phyloP scores from a whole-genome alignment of 352 stramenopile genomes.

The Thraustotheca clavata region DNA sequence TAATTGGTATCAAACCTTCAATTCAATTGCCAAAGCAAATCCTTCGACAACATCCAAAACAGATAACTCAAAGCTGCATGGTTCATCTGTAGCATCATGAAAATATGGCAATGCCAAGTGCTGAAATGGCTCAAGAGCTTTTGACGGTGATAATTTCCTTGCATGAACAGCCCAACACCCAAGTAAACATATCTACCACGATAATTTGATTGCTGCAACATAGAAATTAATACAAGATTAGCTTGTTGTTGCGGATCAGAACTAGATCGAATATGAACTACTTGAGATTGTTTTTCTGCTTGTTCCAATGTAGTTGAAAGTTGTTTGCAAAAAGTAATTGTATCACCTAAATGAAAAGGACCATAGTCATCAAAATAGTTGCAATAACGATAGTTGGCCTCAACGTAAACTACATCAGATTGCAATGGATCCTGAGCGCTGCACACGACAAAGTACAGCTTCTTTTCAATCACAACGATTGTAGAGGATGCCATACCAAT shows the following conservation, averaged over 20 bases:
- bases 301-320: slow-evolving; percentile 49
- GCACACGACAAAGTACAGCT: background rate
- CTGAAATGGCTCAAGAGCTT: slow-evolving; percentile 39
- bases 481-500: too few relatives aligned
- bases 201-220: background rate
- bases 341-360: slow-evolving; percentile 75
- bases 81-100: slow-evolving; percentile 78
- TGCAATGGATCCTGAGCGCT: background rate
- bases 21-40: slow-evolving; percentile 65
- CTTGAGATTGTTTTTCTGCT: slow-evolving; percentile 14
- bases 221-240: slow-evolving; percentile 41
- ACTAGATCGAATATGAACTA: slow-evolving; percentile 64
- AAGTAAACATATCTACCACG: slow-evolving; percentile 50
- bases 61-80: slow-evolving; percentile 78
- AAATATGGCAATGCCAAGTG: slow-evolving; percentile 34
- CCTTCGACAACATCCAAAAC: slow-evolving; percentile 78
- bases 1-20: slow-evolving; percentile 58
- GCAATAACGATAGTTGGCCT: slow-evolving; percentile 81
- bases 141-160: slow-evolving; percentile 42
- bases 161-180: slow-evolving; percentile 72
- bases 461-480: too few relatives aligned
- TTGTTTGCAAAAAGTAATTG: slow-evolving; percentile 47
- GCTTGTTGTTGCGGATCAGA: slow-evolving; percentile 46
- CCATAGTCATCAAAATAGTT: slow-evolving; percentile 95
- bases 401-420: slow-evolving; percentile 44